Base-by-base conservation (phyloP, 306 rosid species). In the Pterocarpus santalinus region DNA sequence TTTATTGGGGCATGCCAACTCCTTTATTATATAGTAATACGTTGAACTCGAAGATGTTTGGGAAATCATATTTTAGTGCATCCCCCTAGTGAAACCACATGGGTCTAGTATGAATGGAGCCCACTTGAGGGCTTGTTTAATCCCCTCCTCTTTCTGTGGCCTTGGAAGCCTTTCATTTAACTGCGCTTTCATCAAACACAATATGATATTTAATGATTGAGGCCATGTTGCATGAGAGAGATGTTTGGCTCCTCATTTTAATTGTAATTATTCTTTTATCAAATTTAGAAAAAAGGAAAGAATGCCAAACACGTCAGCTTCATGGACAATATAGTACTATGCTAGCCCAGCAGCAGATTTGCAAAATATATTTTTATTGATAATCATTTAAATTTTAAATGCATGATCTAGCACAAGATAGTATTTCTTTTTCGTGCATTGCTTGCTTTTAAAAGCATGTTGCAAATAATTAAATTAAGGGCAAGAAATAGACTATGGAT, bases 161-260 rank as follows among this genome's bases (percentile, higher is more conserved):
- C 88, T 85, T 82, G 83, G 81, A 75, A 86, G 79, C 86, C 79
- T 81, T 85, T 89, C 83, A 89, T 87, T 89, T 86, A 89, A 85
- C 86, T 71, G 80, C 7, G 13, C 73, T 65, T 85, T 89, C 68
- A 66, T 85, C 61, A 74, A 82, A 76, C 79, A 84, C 75, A 86
- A 79, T 77, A 52, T 33, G 85, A 75, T 81, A 87, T 87, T 88
- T 79, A 72, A 87, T 83, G 60, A 86, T 87, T 79, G 83, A 83
- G 87, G 84, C 88, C 92, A 92, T 87, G 92, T 89, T 87, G 91
- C 85, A 73, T 87, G 90, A 80, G 79, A 83, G 85, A 83, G 86
- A 78, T 84, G 84, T 88, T 87, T 82, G 87, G 84, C 82, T 73
- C 81, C 78, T 82, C 85, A 66, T 80, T 52, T 71, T 79, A 28